Base-by-base conservation (phyloP, 148 eudicot genomes). In the Vaccinium myrtillus region DNA sequence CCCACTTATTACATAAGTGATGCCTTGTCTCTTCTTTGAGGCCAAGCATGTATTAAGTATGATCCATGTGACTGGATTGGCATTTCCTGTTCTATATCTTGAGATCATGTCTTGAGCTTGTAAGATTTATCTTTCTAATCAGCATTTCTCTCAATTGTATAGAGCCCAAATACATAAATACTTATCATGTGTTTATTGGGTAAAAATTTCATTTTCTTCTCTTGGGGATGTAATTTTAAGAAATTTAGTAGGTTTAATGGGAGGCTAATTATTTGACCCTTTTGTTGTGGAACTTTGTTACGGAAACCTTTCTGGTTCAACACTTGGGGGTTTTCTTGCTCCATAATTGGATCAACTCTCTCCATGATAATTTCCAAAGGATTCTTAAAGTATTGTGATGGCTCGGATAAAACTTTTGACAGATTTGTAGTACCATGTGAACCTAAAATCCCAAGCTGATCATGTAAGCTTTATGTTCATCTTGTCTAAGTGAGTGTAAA, bases 51-150 rank as follows among this genome's bases (percentile, higher is more conserved):
- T 36, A 36, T 36, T 27, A 27, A 27, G 30, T 36, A 36, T 36
- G 1, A 91, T 89, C 98, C 99, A 59, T 97, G 98, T 89, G 90
- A 88, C 67, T 97, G 98, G 98, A 51, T 83, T 83, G 96, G 98
- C 69, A 86, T 97, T 89, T 89, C 84, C 58, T 97, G 99, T 86
- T 90, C 98, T 49, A 9, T 39, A 1, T 90, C 88, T 71, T 84
- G 87, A 81, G 92, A 95, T 84, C 94, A 88, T 86, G 95, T n/a
- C n/a, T n/a, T 97, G 48, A 93, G 92, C 89, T 80, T 97, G 99
- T 97, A 92, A 95, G 98, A 14, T 18, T 77, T 80, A 16, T 71
- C 19, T 80, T 8, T 74, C 65, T 46, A 54, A 25, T 69, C 27
- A 69, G 16, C 11, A 25, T 69, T 27, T 69, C 39, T 11, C 39